Base-by-base conservation (phyloP, 345 rosid species). In the Alliaria petiolata region DNA sequence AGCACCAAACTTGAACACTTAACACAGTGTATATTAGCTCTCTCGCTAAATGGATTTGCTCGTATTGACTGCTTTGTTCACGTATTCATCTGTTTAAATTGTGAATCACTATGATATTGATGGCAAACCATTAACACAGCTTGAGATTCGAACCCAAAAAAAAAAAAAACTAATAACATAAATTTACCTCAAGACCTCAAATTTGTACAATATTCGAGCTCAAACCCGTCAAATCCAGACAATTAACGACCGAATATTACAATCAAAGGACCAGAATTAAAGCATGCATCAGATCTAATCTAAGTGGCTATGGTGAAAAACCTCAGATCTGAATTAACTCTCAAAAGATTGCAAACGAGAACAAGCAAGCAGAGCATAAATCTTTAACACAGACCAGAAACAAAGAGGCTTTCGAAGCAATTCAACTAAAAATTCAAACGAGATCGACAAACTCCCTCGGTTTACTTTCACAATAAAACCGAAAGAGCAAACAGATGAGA, bases 1-100 rank as follows among this genome's bases (percentile, higher is more conserved):
- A 17, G 59, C 75, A 70, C n/a, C n/a, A n/a, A n/a, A n/a, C n/a
- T n/a, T n/a, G n/a, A 62, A 62, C 1, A 60, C 42, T 46, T 6
- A 2, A 19, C n/a, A 71, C 56, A 46, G 17, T 40, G 44, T 10
- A 51, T 7, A 51, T 30, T 6, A 17, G n/a, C 28, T 39, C 52
- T 38, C 16, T 49, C 60, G n/a, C n/a, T 1, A 17, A 7, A 47
- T 25, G 1, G 2, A 38, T 6, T 11, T 6, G 2, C 11, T n/a
- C 5, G 60, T 17, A 22, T 25, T 5, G 3, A 45, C 36, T 19
- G 12, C n/a, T 68, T 54, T 17, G 22, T 9, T 43, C 44, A 33
- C 3, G 17, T 38, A n/a, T 15, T 11, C 25, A 36, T 22, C n/a
- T n/a, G n/a, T n/a, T n/a, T n/a, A n/a, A n/a, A 6, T 51, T 30